phyloP scores from a whole-genome alignment of 2,329 filamentous ascomycete species.

The Sordariomycetes sp. region DNA sequence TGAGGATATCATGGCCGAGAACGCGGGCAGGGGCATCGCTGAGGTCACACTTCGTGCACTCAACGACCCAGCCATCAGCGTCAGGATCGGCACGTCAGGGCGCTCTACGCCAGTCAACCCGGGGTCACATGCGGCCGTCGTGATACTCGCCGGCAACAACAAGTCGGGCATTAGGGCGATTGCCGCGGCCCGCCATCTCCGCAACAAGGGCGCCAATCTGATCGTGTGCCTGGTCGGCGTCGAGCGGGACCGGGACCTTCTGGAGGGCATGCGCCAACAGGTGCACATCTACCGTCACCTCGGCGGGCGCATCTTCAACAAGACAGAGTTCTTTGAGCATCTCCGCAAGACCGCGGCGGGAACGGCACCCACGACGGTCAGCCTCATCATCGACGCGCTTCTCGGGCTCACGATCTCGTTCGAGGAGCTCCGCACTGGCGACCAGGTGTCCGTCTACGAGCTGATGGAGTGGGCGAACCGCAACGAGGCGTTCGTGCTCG shows the following conservation, averaged over 20 bases:
- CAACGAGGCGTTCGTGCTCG: slow-evolving; percentile 69
- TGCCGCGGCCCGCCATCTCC: slow-evolving; percentile 75
- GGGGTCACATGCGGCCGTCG: slow-evolving; percentile 30
- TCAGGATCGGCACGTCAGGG: slow-evolving; percentile 33
- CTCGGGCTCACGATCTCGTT: slow-evolving; percentile 81
- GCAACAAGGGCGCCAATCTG: slow-evolving; percentile 71
- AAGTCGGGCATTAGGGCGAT: slow-evolving; percentile 77
- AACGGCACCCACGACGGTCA: slow-evolving; percentile 50
- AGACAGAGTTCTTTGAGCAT: slow-evolving; percentile 51
- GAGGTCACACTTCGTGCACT: slow-evolving; percentile 68
- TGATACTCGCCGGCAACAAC: slow-evolving; percentile 92
- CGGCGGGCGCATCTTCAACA: slow-evolving; percentile 60
- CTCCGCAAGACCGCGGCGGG: slow-evolving; percentile 31
- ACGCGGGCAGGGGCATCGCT: slow-evolving; percentile 78
- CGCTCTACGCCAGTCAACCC: slow-evolving; percentile 14
- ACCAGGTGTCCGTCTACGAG: slow-evolving; percentile 76
- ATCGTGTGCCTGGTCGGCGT: slow-evolving; percentile 77
- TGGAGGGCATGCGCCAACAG: slow-evolving; percentile 73
- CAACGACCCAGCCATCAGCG: slow-evolving; percentile 48
- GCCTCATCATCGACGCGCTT: slow-evolving; percentile 80
- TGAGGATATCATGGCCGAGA: slow-evolving; percentile 86
- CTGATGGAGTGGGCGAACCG: slow-evolving; percentile 92
- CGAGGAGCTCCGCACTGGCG: slow-evolving; percentile 72
- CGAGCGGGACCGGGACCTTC: slow-evolving; percentile 69
- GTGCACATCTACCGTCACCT: slow-evolving; percentile 75